Base-by-base conservation (phyloP, 1,139 yeast genomes). In the Taiozyma sp. region DNA sequence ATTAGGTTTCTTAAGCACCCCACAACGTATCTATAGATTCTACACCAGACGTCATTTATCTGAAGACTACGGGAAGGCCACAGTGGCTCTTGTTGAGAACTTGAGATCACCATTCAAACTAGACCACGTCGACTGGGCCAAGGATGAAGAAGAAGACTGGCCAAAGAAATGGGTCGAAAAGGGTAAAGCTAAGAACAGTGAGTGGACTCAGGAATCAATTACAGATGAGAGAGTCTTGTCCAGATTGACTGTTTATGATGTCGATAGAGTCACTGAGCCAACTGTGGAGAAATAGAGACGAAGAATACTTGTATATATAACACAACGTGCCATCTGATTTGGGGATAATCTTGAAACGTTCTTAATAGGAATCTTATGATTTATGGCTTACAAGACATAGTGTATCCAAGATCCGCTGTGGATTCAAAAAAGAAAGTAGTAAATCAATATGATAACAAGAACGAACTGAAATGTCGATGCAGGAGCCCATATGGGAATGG, bases 121-220 rank as follows among this genome's bases (percentile, higher is more conserved):
- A 48, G 64, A 62, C 6, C 95, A 89, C 61, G 69, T 79, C 43
- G 71, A 74, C 41, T 68, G 78, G 60, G 87, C 84, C 10, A 68
- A 70, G 40, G 82, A 74, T 43, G 99, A 95, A 66, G 98, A 93
- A 65, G 65, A 70, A 19, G 96, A 90, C 59, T 95, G 99, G 99
- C 97, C 98, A 24, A 72, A 73, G 55, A 78, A 79, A 55, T 95
- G 97, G 96, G 87, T 88, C 44, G 77, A 81, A 56, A 78, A 75
- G 56, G 96, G 96, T 19, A 65, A 70, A 47, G 86, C 81, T 51
- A 84, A 81, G 61, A 72, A 79, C 43, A 86, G 96, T 54, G 98
- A 92, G 66, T 93, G 99, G 99, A 84, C 87, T 51, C 84, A 84
- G 65, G 93, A 87, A 24, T 71, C 91, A 51, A 74, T 68, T 16